Base-by-base conservation (phyloP, 2,329 filamentous ascomycete species). In the Didymosphaeria variabile region DNA sequence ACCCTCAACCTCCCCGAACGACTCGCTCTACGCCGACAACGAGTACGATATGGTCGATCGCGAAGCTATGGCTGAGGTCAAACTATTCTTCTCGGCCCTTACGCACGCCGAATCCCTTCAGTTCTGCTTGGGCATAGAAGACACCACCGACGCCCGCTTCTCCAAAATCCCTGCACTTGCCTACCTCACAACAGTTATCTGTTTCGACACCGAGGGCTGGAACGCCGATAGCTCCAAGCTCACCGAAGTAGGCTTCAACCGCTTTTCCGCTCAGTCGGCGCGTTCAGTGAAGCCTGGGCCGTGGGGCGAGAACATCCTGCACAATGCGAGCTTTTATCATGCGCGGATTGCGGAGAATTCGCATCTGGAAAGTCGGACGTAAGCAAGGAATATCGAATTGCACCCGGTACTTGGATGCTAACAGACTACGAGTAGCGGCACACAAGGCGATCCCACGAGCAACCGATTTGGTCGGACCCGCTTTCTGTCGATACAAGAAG, bases 381-480 rank as follows among this genome's bases (percentile, higher is more conserved):
- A 57, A 7, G 32, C n/a, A n/a, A n/a, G n/a, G n/a, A n/a, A n/a
- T n/a, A n/a, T n/a, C n/a, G n/a, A n/a, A n/a, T n/a, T n/a, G n/a
- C n/a, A n/a, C n/a, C n/a, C n/a, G n/a, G n/a, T n/a, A n/a, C n/a
- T n/a, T n/a, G n/a, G n/a, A n/a, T n/a, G 45, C 31, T 50, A 2
- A 34, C 26, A n/a, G 26, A 32, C 4, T 31, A 4, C 19, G 6
- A 23, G n/a, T 8, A 36, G n/a, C 10, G n/a, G 49, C n/a, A 40
- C 49, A 4, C 13, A 3, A 31, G 17, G 62, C 29, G 55, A 49
- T 61, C 62, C 56, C 9, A 31, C 36, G 19, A 23, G 21, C 0
- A 73, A 75, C n/a, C 65, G 62, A 5, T 73, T 72, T n/a, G 70
- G 72, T 0, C n/a, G 60, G n/a, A 68, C 60, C 1, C 64, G 67